These are phyloP conservation scores for Cryptococcus floricola DNA, from an alignment of 1,284 basidiomycete species.

Conservation along the genomic window DNA sequence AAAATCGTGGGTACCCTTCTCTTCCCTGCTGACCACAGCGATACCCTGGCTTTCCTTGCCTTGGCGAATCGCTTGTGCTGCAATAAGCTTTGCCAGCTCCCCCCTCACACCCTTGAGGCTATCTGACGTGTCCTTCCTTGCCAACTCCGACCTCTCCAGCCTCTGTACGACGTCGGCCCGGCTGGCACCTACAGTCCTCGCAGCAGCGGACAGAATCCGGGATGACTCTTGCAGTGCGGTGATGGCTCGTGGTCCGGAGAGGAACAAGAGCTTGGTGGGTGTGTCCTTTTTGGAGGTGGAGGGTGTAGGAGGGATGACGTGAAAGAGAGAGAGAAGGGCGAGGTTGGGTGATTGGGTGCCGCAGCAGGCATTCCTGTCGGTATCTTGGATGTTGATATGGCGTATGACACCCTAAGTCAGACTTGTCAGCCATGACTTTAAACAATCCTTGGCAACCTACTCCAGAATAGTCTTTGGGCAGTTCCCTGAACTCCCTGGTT, in stretches of 20 bases:
- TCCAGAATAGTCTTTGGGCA: constrained; percentile 46
- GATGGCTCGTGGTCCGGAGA: constrained; percentile 71
- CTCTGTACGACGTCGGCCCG: constrained; percentile 61
- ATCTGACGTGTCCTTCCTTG: constrained; percentile 61
- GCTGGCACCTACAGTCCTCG: constrained; percentile 55
- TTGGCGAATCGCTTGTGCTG: constrained; percentile 51
- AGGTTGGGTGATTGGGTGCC: constrained; percentile 63
- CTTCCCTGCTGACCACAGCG: constrained; percentile 21
- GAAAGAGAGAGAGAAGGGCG: constrained; percentile 38
- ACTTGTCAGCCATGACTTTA: neutral
- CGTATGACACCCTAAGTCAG: constrained; percentile 62
- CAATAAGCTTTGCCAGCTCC: constrained; percentile 64
- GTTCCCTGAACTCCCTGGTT: constrained; percentile 68
- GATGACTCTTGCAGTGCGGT: constrained; percentile 59
- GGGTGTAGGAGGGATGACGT: constrained; percentile 45
- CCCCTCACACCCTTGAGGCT: constrained; percentile 61
- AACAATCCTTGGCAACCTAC: constrained; percentile 25
- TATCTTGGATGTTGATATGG: constrained; percentile 71
- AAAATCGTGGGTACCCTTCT: constrained; percentile 35
- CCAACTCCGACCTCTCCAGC: constrained; percentile 55
- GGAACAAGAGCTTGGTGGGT: constrained; percentile 71
- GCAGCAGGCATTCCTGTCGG: constrained; percentile 78
- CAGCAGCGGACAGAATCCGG: constrained; percentile 56
- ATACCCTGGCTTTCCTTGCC: constrained; percentile 7
- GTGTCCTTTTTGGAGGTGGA: constrained; percentile 53